Evolutionary conservation across 495 filamentous ascomycete genomes (phyloP), one percentile per base, ranked within the genome.

Genomic region (Tetracladium setigerum): DNA sequence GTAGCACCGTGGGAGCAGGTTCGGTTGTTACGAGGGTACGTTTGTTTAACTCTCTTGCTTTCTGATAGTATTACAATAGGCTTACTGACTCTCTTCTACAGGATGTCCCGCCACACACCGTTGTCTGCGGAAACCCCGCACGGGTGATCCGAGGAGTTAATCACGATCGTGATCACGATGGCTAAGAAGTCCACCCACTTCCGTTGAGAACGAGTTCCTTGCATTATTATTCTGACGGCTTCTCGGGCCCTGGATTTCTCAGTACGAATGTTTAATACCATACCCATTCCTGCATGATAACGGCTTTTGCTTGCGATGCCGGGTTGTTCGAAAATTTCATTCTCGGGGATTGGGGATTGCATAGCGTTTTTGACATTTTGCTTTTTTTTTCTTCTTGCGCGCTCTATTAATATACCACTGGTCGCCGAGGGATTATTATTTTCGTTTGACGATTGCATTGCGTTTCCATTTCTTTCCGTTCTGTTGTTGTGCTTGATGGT

Each of bases 11-110:
- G 44, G 89, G 87, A 10, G 87, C 91, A 12, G 90, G 87, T 1
- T 87, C 84, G 56, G 81, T 95, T 37, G 89, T 95, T 12, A 91
- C 87, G 0, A 91, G 83, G 73, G 88, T 91, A 71, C 51, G 73
- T 64, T 42, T 35, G n/a, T 22, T 27, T 45, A 31, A 38, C 38
- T 17, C 43, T 6, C 33, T 14, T 16, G 27, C 22, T 16, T 41
- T 37, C 13, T 18, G 19, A 22, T 41, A 27, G 31, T 24, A 54
- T 49, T 46, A 42, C 35, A 32, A 27, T 30, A 37, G 22, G 44
- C 31, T 47, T 38, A n/a, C 14, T 44, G 7, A 35, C 11, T 46
- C 34, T 44, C 5, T 27, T 45, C 12, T 19, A 27, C 31, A 79
- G 77, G 76, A 84, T 55, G 77, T 85, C 15, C 78, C 78, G 49